phyloP scores from a whole-genome alignment of 1,284 basidiomycete genomes.

The Leccinum fallax region DNA sequence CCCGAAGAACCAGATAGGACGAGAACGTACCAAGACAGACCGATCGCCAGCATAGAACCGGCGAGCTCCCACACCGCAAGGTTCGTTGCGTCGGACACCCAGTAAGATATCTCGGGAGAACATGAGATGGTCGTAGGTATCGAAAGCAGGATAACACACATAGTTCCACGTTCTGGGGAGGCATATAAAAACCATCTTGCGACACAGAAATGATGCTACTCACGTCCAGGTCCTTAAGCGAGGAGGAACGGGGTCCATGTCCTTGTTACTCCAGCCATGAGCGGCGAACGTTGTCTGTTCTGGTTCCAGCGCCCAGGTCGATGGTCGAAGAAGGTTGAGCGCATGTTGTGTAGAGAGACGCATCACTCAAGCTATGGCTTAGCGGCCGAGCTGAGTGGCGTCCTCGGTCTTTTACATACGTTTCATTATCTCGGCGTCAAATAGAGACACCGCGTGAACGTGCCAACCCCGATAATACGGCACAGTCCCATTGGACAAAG shows the following conservation, averaged over 20 bases:
- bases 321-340: slow-evolving; percentile 30
- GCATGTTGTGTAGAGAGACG: slow-evolving; percentile 4
- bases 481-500: not conserved
- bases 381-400: not conserved
- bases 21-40: slow-evolving; percentile 49
- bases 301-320: slow-evolving; percentile 49
- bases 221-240: slow-evolving; percentile 60
- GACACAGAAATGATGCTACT: slow-evolving; percentile 11
- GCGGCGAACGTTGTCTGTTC: slow-evolving; percentile 55
- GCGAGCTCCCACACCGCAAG: slow-evolving; percentile 49
- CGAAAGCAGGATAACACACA: slow-evolving; percentile 16
- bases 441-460: not conserved
- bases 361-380: slow-evolving; percentile 16
- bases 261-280: slow-evolving; percentile 68
- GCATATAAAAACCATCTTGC: not conserved
- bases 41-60: slow-evolving; percentile 53
- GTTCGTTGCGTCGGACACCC: slow-evolving; percentile 47
- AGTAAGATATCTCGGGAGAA: slow-evolving; percentile 30
- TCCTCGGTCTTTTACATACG: not conserved
- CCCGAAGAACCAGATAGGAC: not conserved
- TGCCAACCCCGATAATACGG: not conserved
- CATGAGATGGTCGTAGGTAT: slow-evolving; percentile 2
- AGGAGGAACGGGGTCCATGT: slow-evolving; percentile 76
- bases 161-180: slow-evolving; percentile 31
- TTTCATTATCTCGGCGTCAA: not conserved